phyloP scores from a whole-genome alignment of 1,139 yeast species.

The Diutina sp. region DNA sequence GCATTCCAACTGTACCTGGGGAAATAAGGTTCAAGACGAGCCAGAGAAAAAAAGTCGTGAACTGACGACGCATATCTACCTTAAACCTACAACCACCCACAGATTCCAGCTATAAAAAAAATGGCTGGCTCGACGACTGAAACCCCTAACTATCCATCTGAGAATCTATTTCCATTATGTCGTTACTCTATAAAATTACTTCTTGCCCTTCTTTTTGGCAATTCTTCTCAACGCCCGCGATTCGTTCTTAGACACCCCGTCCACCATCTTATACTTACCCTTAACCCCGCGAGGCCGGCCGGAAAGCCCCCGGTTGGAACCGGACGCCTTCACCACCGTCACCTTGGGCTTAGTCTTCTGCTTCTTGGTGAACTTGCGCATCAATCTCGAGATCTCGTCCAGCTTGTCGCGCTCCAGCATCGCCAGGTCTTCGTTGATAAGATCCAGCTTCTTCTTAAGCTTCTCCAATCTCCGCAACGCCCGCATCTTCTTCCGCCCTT shows the following conservation, averaged over 20 bases:
- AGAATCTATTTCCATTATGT: background rate
- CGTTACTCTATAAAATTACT: background rate
- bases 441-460: constrained; percentile 85
- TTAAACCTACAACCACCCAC: too few relatives aligned
- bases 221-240: constrained; percentile 86
- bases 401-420: constrained; percentile 91
- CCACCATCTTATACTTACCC: constrained; percentile 99
- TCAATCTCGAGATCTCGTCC: constrained; percentile 76
- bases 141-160: too few relatives aligned
- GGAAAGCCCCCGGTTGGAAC: constrained; percentile 70
- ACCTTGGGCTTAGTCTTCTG: constrained; percentile 71
- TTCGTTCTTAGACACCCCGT: constrained; percentile 95
- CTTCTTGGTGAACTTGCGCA: constrained; percentile 71
- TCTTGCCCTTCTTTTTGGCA: constrained; percentile 44
- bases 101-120: background rate
- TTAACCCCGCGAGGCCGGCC: constrained; percentile 96
- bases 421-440: constrained; percentile 77
- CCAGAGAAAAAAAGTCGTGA: background rate
- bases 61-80: background rate
- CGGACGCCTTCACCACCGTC: constrained; percentile 83
- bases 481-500: constrained; percentile 93
- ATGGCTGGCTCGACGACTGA: too few relatives aligned
- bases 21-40: background rate
- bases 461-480: constrained; percentile 82
- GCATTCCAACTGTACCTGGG: background rate